Percentiles rank a stretch among this genome's conserved stretches.
These are phyloP conservation scores for Melampsora occidentalis DNA, from an alignment of 1,284 basidiomycete genomes.

Conservation along the genomic window DNA sequence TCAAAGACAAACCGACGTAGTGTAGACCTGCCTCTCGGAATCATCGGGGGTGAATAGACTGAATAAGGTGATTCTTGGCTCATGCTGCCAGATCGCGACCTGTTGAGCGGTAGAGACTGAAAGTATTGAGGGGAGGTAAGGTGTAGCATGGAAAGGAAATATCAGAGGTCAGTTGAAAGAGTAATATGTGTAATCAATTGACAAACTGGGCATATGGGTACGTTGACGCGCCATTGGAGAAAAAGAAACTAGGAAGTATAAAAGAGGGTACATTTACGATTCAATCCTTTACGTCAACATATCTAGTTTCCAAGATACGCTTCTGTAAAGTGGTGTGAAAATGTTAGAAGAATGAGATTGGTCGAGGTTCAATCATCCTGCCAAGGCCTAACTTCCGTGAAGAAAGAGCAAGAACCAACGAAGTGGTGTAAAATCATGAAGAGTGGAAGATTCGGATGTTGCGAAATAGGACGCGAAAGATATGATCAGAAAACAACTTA, in stretches of 20 bases:
- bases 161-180: not conserved
- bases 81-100: not conserved
- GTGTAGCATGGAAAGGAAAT: not conserved
- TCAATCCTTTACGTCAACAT: slow-evolving; percentile 12
- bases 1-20: slow-evolving; percentile 22
- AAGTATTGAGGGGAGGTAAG: not conserved
- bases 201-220: not conserved
- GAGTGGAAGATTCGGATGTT: not conserved
- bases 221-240: not conserved
- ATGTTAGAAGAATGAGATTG: not conserved
- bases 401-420: slow-evolving; percentile 6
- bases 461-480: not conserved
- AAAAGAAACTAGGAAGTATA: not conserved
- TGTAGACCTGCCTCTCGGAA: slow-evolving; percentile 15
- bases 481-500: slow-evolving; percentile 4
- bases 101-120: not conserved
- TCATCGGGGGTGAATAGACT: slow-evolving; percentile 4
- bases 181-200: not conserved
- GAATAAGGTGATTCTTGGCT: not conserved
- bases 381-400: not conserved
- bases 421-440: not conserved
- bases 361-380: slow-evolving; percentile 2
- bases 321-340: not conserved
- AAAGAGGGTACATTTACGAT: slow-evolving; percentile 14
- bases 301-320: slow-evolving; percentile 18